Percentiles rank a stretch among this genome's conserved stretches.
Conservation (phyloP, 768 basidiomycete genomes). For the Cystobasidiopsis lactophilus region DNA sequence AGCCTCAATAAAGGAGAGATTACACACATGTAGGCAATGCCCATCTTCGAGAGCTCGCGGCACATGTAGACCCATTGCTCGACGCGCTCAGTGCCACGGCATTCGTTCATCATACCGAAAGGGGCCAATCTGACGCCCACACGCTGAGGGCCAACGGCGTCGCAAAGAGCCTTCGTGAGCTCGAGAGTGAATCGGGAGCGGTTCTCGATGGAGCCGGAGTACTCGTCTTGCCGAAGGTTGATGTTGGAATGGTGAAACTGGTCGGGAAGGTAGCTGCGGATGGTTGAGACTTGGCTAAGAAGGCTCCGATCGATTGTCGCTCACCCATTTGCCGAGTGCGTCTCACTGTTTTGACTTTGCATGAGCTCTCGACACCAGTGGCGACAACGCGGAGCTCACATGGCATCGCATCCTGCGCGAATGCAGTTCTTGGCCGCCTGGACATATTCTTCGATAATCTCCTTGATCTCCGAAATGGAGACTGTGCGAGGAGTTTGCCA, state of each 20-base stretch:
- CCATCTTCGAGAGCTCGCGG: constrained; percentile 11
- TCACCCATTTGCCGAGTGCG: constrained; percentile 9
- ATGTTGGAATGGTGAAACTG: constrained; percentile 15
- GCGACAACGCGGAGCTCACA: constrained; percentile 30
- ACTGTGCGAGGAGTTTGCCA: constrained; percentile 11
- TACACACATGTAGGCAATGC: constrained; percentile 20
- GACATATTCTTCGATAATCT: constrained; percentile 22
- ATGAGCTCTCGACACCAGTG: constrained; percentile 35
- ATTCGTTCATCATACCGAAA: constrained; percentile 20
- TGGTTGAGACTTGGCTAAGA: no score
- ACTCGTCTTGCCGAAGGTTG: constrained; percentile 22
- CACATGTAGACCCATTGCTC: constrained; percentile 21
- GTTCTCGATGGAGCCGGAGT: constrained; percentile 43
- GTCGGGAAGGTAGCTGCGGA: constrained; percentile 11
- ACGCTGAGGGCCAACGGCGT: constrained; percentile 34
- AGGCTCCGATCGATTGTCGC: constrained; percentile 23
- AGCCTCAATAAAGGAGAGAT: not conserved
- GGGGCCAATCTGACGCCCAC: constrained; percentile 36
- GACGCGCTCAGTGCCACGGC: constrained; percentile 13
- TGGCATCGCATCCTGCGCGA: constrained; percentile 27
- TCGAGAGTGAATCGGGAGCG: constrained; percentile 37
- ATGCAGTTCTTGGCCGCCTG: constrained; percentile 19
- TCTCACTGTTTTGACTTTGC: constrained; percentile 50
- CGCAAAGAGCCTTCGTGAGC: constrained; percentile 32
- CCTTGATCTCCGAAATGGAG: constrained; percentile 26